Conservation (phyloP, 257 asterid species). For the Prunella vulgaris region DNA sequence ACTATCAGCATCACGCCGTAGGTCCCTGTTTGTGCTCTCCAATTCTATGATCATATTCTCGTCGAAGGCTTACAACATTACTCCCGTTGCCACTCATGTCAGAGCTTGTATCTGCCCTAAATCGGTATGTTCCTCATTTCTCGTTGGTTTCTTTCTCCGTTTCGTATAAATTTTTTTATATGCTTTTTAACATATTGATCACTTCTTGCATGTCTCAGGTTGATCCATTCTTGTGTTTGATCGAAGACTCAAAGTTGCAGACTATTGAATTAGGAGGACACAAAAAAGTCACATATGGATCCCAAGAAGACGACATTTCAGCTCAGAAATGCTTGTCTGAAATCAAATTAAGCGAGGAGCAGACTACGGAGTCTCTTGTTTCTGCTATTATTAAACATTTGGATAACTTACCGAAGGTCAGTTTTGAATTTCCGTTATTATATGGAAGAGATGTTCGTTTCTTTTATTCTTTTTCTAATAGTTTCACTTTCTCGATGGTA, state of each 20-base stretch:
- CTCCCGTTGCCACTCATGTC: constrained; percentile 50
- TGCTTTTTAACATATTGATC: neutral
- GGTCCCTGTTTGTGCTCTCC: constrained; percentile 88
- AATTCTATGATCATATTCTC: constrained; percentile 79
- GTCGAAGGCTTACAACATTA: constrained; percentile 71
- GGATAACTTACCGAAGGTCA: constrained; percentile 55
- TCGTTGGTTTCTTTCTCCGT: neutral
- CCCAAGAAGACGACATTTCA: constrained; percentile 63
- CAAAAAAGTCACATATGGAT: constrained; percentile 51
- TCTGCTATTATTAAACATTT: constrained; percentile 56
- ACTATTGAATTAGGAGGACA: constrained; percentile 35
- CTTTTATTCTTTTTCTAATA: neutral
- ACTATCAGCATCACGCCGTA: constrained; percentile 74
- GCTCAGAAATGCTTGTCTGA: constrained; percentile 68
- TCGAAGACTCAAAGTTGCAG: constrained; percentile 81
- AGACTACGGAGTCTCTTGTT: constrained; percentile 57
- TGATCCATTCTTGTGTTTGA: constrained; percentile 82
- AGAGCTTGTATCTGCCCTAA: constrained; percentile 44
- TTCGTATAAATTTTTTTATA: neutral
- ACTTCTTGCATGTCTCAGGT: constrained; percentile 52
- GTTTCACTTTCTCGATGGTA: neutral
- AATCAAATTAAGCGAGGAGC: constrained; percentile 53
- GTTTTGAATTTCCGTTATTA: neutral
- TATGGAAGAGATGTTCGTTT: neutral
- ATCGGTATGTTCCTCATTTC: constrained; percentile 41